Evolutionary conservation across 352 stramenopile species (phyloP), one percentile per base, ranked within the genome.

Genomic region (Elongisporangium anandrum): DNA sequence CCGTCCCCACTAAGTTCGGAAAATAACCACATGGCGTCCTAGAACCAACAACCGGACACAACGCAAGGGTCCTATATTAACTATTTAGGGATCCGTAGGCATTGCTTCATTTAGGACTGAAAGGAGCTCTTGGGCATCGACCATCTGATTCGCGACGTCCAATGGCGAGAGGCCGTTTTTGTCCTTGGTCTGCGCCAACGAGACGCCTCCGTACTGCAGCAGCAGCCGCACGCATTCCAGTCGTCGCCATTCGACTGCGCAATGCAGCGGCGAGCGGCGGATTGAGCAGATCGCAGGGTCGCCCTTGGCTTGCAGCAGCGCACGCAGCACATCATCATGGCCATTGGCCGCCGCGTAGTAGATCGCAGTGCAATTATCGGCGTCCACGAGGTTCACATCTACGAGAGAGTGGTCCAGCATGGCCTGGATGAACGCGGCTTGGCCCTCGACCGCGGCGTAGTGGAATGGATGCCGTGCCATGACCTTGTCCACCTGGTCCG

Each of bases 391-490:
- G 59, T 90, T 82, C 17, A 88, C 75, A 45, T 90, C 70, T 49
- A 89, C 81, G 38, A 93, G 81, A 16, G 75, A 38, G 16, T 67
- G 70, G 9, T 66, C 59, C 39, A 93, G 64, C 62, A 93, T 65
- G 39, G 76, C 69, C 45, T 68, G 56, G 20, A 90, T 63, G 49
- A 93, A 91, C 47, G 61, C 63, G 1, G 70, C 47, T 26, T 87
- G 78, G 51, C 84, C 84, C 52, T 93, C 84, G 8, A 93, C 79
- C 0, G 82, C 80, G 0, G 84, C 84, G 59, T 91, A 93, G 57
- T 93, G 84, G 69, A 93, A 91, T 41, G 84, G 79, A 55, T 91
- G 81, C 22, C 84, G 70, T n/a, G 81, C 81, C 74, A 90, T 88
- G 21, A 93, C 81, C 26, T 84, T 87, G 59, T 93, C 84, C 4